Evolutionary conservation across 2,329 filamentous ascomycete species (phyloP).

Genomic region (Chaetomiaceae sp.): DNA sequence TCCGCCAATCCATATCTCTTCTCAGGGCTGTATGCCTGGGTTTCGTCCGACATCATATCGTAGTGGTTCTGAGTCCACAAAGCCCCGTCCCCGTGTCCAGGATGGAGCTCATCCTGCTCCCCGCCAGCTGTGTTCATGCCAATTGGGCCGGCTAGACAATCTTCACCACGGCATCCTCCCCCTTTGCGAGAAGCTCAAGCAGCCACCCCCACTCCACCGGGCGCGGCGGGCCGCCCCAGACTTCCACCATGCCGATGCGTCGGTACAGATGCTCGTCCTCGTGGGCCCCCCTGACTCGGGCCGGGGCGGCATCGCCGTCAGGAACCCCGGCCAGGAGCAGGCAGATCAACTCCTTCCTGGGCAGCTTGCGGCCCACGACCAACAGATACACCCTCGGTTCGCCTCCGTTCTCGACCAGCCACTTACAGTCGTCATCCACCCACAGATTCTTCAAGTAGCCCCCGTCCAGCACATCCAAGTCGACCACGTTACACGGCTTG

Average conservation of each 20-base stretch:
- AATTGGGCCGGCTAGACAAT: constrained; percentile 10
- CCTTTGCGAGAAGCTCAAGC: constrained; percentile 4
- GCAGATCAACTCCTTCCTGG: constrained; percentile 6
- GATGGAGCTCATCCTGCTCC: no score
- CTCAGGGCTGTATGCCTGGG: no score
- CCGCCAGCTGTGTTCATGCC: no score
- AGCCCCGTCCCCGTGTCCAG: no score
- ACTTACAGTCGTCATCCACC: constrained; percentile 13
- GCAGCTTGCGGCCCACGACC: constrained; percentile 10
- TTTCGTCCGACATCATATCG: no score
- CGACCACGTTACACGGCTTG: constrained; percentile 11
- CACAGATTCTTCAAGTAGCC: constrained; percentile 13
- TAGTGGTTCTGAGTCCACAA: no score
- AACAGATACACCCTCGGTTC: constrained; percentile 5
- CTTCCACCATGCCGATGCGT: constrained; percentile 12
- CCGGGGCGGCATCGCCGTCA: not conserved
- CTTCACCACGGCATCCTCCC: constrained; percentile 9
- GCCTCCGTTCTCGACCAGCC: not conserved
- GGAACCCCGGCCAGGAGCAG: constrained; percentile 2
- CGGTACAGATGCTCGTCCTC: constrained; percentile 3
- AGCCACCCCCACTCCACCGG: constrained; percentile 1
- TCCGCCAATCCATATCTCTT: no score
- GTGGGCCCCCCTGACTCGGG: not conserved
- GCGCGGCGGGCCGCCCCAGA: constrained; percentile 9
- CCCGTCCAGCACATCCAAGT: constrained; percentile 14